Evolutionary conservation across 106 monocot genomes (phyloP).

Genomic region (Xerophyta viscosa): DNA sequence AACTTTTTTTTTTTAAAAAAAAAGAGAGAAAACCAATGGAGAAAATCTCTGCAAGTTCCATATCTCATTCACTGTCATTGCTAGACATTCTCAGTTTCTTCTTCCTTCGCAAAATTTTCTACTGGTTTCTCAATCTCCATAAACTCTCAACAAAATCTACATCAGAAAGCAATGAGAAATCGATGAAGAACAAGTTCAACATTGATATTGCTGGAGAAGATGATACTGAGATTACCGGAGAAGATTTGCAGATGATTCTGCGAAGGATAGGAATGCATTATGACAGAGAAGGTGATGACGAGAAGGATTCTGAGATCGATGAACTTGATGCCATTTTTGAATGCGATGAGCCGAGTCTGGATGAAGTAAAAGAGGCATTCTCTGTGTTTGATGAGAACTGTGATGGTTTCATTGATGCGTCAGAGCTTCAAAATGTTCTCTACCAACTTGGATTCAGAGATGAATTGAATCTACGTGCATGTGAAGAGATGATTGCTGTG

Average conservation of each 20-base stretch:
- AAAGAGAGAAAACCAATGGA: background rate
- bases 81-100: background rate
- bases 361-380: slow-evolving; percentile 26
- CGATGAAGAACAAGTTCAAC: background rate
- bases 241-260: slow-evolving; percentile 17
- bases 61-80: background rate
- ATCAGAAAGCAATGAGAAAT: background rate
- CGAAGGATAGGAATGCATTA: slow-evolving; percentile 2
- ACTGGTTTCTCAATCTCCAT: background rate
- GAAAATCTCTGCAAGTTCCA: background rate
- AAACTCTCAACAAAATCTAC: slow-evolving; percentile 1
- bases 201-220: background rate
- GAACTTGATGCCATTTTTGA: slow-evolving; percentile 12
- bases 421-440: slow-evolving; percentile 18
- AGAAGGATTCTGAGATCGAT: background rate
- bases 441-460: slow-evolving; percentile 11
- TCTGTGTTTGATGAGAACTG: slow-evolving; percentile 14
- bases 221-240: background rate
- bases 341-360: slow-evolving; percentile 27
- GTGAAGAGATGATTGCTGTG: slow-evolving; percentile 17
- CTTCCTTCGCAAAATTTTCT: background rate
- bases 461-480: background rate
- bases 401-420: slow-evolving; percentile 26
- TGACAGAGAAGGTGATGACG: background rate
- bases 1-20: background rate